Evolutionary conservation across 805 yeast species (phyloP), one percentile per base, ranked within the genome.

Genomic region (Saccharomyces mikatae): DNA sequence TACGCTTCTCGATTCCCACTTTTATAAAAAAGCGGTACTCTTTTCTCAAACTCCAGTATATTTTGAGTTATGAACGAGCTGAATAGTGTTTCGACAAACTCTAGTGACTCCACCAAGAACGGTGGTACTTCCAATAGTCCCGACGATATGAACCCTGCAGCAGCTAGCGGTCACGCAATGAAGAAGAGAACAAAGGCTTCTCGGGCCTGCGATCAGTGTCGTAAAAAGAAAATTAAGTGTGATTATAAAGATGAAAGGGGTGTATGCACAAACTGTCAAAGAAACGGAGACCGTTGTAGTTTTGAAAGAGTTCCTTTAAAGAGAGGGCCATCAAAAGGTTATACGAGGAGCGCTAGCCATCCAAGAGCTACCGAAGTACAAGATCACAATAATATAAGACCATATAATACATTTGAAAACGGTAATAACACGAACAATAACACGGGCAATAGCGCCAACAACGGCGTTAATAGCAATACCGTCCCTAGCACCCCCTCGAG

Each of bases 261-360:
- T 9, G 77, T 82, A n/a, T 87, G 95, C 66, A 71, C 83, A 13
- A 83, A 80, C 58, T 87, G 95, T 67, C 64, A 71, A 14, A 82
- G 81, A 63, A 81, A 76, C 61, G 76, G 76, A 49, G 89, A 84
- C 49, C 65, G 63, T 2, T 87, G 95, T 66, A 75, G 85, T 1
- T 87, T 86, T 65, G 83, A 84, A 24, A 73, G 92, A 50, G 76
- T 83, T 1, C 95, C 91, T 0, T 66, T 87, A 65, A 87, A 87
- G 61, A 71, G 95, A 60, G 95, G 95, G 0, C 95, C 95, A 0
- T 77, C 86, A 0, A 87, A 86, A 62, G 92, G 92, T 1, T 84
- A 80, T 59, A 73, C 76, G n/a, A 70, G 77, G 50, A 79, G 74
- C 53, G 13, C 24, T 13, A 47, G 47, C 14, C 52, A 49, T 31